Conservation (phyloP, 2,329 filamentous ascomycete species). For the Colletotrichum sp. region DNA sequence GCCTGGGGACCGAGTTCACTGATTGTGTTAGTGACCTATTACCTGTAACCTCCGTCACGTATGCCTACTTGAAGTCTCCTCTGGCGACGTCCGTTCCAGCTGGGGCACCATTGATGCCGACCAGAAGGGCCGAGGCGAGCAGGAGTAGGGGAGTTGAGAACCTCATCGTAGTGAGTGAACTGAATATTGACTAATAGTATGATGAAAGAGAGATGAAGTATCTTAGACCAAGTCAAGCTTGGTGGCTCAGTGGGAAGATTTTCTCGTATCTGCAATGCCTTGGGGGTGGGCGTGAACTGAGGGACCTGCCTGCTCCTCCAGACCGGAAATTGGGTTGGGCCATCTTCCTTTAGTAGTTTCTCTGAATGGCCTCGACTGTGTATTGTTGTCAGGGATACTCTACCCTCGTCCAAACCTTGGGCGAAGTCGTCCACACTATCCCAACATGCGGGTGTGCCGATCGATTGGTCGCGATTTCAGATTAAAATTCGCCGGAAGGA, state of each 20-base stretch:
- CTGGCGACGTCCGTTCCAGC: background rate
- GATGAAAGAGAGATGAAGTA: background rate
- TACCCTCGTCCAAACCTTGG: constrained; percentile 6
- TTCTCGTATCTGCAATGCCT: constrained; percentile 2
- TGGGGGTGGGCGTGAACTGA: constrained; percentile 7
- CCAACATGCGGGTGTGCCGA: background rate
- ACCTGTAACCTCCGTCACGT: background rate
- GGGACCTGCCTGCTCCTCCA: background rate
- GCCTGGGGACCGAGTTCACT: background rate
- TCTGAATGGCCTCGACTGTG: background rate
- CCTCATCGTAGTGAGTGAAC: constrained; percentile 1
- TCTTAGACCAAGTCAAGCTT: constrained; percentile 2
- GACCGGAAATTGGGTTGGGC: rapidly evolving
- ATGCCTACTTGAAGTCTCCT: background rate
- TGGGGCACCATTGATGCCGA: constrained; percentile 18
- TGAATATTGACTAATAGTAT: background rate
- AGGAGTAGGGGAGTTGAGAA: constrained; percentile 1
- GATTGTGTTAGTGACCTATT: background rate
- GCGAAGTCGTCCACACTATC: background rate
- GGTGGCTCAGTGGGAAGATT: background rate
- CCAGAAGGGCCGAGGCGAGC: constrained; percentile 14
- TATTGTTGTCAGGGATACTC: background rate
- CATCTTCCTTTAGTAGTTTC: constrained; percentile 10
- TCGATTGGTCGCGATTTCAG: background rate
- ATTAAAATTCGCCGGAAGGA: constrained; percentile 12